These are phyloP conservation scores for Hydnomerulius pinastri DNA, from an alignment of 768 basidiomycete genomes.

Conservation along the genomic window DNA sequence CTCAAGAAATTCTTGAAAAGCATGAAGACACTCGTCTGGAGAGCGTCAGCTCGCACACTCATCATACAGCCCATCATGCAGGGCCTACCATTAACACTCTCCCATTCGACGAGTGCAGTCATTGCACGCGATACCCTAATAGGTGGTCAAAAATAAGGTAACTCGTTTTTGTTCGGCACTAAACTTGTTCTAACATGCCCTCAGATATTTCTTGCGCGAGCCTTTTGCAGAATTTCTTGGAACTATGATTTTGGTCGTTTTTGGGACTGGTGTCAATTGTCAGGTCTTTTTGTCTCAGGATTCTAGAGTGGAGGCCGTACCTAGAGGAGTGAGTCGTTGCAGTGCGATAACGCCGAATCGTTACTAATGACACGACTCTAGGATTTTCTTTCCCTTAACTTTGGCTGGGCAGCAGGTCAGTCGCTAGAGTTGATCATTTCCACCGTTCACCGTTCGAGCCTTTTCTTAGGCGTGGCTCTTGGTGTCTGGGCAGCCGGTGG, in stretches of 20 bases:
- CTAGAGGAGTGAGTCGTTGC: conserved; percentile 50
- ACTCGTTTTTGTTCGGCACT: conserved; percentile 6
- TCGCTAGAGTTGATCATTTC: not conserved
- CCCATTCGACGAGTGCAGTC: not conserved
- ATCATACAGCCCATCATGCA: not conserved
- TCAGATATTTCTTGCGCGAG: conserved; percentile 48
- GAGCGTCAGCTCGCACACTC: not conserved
- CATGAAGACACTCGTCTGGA: not conserved
- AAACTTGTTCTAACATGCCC: not conserved
- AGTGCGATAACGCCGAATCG: too few relatives aligned
- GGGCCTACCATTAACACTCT: not conserved
- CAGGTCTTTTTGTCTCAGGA: conserved; percentile 51
- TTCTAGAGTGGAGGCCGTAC: conserved; percentile 39
- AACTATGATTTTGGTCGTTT: conserved; percentile 51
- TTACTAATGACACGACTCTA: not conserved
- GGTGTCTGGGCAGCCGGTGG: conserved; percentile 67
- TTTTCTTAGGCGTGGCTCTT: conserved; percentile 46
- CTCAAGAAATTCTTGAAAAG: not conserved
- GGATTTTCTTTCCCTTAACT: conserved; percentile 19
- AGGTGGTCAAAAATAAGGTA: conserved; percentile 55
- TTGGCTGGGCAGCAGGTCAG: conserved; percentile 25
- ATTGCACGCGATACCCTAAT: conserved; percentile 39
- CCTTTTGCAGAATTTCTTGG: conserved; percentile 64
- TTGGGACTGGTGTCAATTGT: conserved; percentile 55
- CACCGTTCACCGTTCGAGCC: not conserved